Base-by-base conservation (phyloP, 306 rosid species). In the Malus sylvestris region DNA sequence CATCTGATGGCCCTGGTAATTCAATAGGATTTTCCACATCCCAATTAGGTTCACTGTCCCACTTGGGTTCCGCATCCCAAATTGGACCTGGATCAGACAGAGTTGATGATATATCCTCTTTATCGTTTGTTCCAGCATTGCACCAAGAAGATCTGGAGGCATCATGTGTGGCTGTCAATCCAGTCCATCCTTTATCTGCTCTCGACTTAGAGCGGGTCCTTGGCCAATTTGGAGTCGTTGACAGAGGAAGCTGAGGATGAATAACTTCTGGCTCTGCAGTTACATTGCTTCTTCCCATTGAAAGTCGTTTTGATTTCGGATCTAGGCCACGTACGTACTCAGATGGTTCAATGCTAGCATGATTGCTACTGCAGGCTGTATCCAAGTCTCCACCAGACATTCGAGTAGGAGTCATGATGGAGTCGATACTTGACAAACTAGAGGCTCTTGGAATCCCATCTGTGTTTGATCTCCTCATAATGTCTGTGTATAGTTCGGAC, bases 71-170 rank as follows among this genome's bases (percentile, higher is more conserved):
- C 16, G 97, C 81, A 80, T 95, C 97, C 99, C 99, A 95, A 61
- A 95, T 95, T 67, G 99, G 99, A 83, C 99, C 99, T 10, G 99
- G 99, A 87, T 95, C 99, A 57, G 99, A 95, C 40, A 95, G 82
- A 13, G 99, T 95, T 42, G 99, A 92, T 63, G 99, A 95, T 82
- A 88, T 95, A 81, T 95, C 99, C 84, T 95, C 99, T 84, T 88
- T 89, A 83, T 95, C 99, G 79, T 90, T 83, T 70, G 88, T 84
- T 44, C 89, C 81, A 62, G 87, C 76, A 67, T 79, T 95, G 79
- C 91, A 92, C 99, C 99, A 90, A 66, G 95, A 86, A 69, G 89
- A 84, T 87, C 96, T 88, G 35, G 94, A 87, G 72, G 83, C 71
- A 75, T 94, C 97, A 69, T 90, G 89, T 70, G 95, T 88, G 75